These are phyloP conservation scores for Medicago lupulina DNA, from an alignment of 306 rosid species.

Conservation along the genomic window DNA sequence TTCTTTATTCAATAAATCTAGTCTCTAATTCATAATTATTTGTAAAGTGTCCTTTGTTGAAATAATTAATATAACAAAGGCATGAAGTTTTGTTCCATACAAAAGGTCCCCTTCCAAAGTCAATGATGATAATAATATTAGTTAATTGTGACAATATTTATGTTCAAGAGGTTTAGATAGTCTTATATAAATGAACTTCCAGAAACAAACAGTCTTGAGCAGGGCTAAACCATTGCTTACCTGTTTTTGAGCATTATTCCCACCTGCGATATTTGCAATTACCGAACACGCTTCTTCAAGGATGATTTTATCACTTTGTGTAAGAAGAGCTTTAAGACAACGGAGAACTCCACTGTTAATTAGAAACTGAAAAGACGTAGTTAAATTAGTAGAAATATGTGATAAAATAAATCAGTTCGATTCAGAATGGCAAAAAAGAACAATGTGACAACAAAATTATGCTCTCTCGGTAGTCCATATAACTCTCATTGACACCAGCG, in stretches of 20 bases:
- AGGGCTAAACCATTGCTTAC: slow-evolving; percentile 39
- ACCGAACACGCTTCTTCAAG: slow-evolving; percentile 94
- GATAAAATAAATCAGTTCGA: background rate
- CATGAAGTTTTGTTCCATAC: too few relatives aligned
- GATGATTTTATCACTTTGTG: slow-evolving; percentile 80
- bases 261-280: slow-evolving; percentile 86
- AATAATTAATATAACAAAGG: too few relatives aligned
- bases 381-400: background rate
- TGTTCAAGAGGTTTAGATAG: too few relatives aligned
- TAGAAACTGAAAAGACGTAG: slow-evolving; percentile 55
- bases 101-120: too few relatives aligned
- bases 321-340: slow-evolving; percentile 66
- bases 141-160: background rate
- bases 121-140: background rate
- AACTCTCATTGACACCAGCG: background rate
- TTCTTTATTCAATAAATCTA: too few relatives aligned
- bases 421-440: background rate
- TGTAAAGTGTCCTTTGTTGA: too few relatives aligned
- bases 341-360: slow-evolving; percentile 79
- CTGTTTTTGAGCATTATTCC: slow-evolving; percentile 86
- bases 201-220: too few relatives aligned
- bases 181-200: too few relatives aligned
- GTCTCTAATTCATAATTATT: too few relatives aligned
- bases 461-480: background rate
- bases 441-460: background rate